Percentiles rank a stretch among this genome's conserved stretches.
Conservation (phyloP, 2,329 filamentous ascomycete genomes). For the Penicillium hesseltinei region DNA sequence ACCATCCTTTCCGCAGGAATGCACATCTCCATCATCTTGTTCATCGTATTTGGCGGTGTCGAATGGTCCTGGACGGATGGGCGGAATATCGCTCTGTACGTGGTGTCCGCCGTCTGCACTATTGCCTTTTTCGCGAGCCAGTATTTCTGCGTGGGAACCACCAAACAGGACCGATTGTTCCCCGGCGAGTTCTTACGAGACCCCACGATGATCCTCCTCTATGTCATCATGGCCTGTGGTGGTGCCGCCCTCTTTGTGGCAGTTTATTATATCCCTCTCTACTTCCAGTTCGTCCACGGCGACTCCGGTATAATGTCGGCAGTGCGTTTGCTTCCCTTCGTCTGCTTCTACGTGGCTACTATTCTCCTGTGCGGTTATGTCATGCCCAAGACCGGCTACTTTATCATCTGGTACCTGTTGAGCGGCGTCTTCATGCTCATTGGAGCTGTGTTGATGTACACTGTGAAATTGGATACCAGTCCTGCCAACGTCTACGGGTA, state of each 20-base stretch:
- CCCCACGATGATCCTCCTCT: not conserved
- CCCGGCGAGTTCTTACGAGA: not conserved
- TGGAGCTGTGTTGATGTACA: not conserved
- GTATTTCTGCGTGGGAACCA: not conserved
- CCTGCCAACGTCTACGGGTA: not conserved
- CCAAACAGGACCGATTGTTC: not conserved
- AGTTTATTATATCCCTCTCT: not conserved
- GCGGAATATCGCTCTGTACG: not conserved
- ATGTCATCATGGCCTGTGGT: not conserved
- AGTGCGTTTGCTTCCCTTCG: not conserved
- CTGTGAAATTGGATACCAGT: not conserved
- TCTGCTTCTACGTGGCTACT: not conserved
- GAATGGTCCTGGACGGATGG: not conserved
- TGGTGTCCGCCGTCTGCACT: not conserved
- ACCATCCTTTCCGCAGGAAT: not conserved
- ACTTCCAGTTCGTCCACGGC: not conserved
- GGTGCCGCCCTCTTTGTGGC: not conserved
- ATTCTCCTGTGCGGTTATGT: not conserved
- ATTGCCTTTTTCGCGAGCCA: not conserved
- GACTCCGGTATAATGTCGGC: not conserved
- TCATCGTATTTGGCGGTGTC: not conserved
- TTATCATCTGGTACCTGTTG: not conserved
- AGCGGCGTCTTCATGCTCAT: not conserved
- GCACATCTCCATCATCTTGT: not conserved
- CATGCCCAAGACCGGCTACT: not conserved